Evolutionary conservation across 139 green algal genomes (phyloP).

Genomic region (Auxenochlorella pyrenoidosa): DNA sequence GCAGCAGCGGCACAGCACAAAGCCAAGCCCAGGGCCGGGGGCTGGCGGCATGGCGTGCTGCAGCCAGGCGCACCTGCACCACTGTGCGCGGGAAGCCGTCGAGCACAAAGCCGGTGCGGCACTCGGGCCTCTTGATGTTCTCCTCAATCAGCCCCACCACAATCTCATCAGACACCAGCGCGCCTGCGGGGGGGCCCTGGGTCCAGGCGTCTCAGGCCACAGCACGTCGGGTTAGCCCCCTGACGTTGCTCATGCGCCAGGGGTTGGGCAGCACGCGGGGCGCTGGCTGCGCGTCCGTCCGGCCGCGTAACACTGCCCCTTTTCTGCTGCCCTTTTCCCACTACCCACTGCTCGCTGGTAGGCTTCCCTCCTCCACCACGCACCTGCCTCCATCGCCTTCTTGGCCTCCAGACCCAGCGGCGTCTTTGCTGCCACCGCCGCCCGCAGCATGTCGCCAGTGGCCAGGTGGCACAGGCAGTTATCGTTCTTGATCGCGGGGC

Average conservation of each 20-base stretch:
- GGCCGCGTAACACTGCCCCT: no score
- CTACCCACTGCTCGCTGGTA: no score
- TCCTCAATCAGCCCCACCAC: constrained; percentile 98
- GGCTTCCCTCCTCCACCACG: background rate
- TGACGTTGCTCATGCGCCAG: no score
- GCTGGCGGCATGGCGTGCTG: background rate
- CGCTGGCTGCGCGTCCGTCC: no score
- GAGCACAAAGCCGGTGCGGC: constrained; percentile 95
- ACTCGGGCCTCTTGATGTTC: constrained; percentile 86
- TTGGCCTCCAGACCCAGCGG: constrained; percentile 92
- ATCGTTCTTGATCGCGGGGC: constrained; percentile 94
- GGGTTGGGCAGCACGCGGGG: no score
- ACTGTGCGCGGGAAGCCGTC: constrained; percentile 96
- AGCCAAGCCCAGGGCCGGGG: background rate
- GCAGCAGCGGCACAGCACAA: background rate
- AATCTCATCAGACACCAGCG: constrained; percentile 96
- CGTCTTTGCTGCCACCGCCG: constrained; percentile 85
- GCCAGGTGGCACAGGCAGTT: constrained; percentile 98
- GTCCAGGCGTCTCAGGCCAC: no score
- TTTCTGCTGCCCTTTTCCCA: no score
- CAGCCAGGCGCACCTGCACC: constrained; percentile 30
- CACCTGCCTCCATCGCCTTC: constrained; percentile 93
- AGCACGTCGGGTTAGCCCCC: no score
- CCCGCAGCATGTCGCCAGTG: constrained; percentile 95
- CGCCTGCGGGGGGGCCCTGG: constrained; percentile 43